phyloP scores from a whole-genome alignment of 768 basidiomycete genomes.

The Xerocomus brunneocitrinus region DNA sequence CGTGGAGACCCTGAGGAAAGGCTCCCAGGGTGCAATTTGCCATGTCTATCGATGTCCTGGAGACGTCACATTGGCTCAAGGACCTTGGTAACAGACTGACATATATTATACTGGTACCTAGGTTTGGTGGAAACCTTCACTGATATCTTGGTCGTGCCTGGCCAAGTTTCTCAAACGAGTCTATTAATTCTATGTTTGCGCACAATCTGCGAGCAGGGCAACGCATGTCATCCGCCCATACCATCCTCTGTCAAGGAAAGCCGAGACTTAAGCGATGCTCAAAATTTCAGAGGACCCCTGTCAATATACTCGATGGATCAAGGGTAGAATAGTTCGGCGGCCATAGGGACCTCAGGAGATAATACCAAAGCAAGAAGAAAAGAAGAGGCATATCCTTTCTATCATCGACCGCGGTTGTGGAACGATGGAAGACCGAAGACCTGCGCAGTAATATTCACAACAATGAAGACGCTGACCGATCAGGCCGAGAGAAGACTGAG shows the following conservation, averaged over 20 bases:
- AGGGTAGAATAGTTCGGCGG: background rate
- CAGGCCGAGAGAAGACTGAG: background rate
- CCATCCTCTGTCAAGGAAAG: background rate
- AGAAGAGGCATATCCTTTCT: background rate
- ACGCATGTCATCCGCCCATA: background rate
- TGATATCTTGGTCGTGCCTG: constrained; percentile 12
- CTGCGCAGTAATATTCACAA: constrained; percentile 1
- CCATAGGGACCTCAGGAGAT: background rate
- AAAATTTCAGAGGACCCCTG: background rate
- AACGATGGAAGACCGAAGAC: constrained; percentile 6
- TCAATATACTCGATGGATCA: background rate
- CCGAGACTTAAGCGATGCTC: background rate
- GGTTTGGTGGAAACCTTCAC: background rate
- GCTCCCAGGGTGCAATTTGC: background rate
- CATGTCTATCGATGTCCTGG: background rate
- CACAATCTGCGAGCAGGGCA: background rate
- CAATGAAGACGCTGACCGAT: constrained; percentile 5
- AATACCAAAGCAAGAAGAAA: background rate
- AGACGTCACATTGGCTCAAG: background rate
- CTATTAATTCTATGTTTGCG: background rate
- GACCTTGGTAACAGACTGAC: constrained; percentile 1
- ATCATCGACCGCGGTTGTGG: background rate
- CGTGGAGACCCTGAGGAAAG: background rate
- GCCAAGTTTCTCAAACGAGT: background rate
- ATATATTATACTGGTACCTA: constrained; percentile 8